These are phyloP conservation scores for Aureobasidium uvarum DNA, from an alignment of 2,329 filamentous ascomycete species.

Conservation along the genomic window DNA sequence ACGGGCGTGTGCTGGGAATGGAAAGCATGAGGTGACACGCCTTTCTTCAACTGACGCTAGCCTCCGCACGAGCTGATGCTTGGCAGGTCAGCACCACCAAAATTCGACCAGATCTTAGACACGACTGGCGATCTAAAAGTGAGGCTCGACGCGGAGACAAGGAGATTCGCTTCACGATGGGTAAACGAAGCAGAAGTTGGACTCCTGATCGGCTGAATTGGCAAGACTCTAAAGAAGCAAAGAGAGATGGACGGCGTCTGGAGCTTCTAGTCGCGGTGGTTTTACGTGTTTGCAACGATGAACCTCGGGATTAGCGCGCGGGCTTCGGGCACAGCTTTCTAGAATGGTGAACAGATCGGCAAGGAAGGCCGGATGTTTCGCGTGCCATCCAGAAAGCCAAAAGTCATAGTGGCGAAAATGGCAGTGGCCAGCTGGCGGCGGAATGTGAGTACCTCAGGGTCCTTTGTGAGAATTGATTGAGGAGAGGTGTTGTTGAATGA, in stretches of 20 bases:
- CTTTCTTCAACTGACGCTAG: constrained; percentile 19
- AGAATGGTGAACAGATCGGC: constrained; percentile 20
- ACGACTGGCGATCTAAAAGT: background rate
- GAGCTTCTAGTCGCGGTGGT: constrained; percentile 15
- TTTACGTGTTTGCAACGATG: constrained; percentile 25
- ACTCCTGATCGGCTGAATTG: constrained; percentile 11
- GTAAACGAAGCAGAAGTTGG: background rate
- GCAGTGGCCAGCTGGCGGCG: constrained; percentile 16
- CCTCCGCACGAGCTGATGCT: constrained; percentile 21
- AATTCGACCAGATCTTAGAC: constrained; percentile 20
- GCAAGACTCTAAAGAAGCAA: background rate
- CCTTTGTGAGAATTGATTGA: background rate
- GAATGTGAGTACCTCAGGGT: constrained; percentile 15
- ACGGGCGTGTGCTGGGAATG: constrained; percentile 5
- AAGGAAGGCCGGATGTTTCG: constrained; percentile 23
- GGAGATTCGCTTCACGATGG: background rate
- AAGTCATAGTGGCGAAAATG: constrained; percentile 11
- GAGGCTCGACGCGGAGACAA: constrained; percentile 10
- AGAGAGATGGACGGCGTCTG: constrained; percentile 8
- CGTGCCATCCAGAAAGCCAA: constrained; percentile 22
- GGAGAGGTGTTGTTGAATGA: background rate
- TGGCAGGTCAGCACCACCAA: constrained; percentile 18
- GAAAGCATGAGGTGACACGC: constrained; percentile 20
- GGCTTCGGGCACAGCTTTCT: constrained; percentile 21
- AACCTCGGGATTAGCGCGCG: constrained; percentile 14